phyloP scores from a whole-genome alignment of 2,329 filamentous ascomycete genomes.

The Ascochyta koolunga region DNA sequence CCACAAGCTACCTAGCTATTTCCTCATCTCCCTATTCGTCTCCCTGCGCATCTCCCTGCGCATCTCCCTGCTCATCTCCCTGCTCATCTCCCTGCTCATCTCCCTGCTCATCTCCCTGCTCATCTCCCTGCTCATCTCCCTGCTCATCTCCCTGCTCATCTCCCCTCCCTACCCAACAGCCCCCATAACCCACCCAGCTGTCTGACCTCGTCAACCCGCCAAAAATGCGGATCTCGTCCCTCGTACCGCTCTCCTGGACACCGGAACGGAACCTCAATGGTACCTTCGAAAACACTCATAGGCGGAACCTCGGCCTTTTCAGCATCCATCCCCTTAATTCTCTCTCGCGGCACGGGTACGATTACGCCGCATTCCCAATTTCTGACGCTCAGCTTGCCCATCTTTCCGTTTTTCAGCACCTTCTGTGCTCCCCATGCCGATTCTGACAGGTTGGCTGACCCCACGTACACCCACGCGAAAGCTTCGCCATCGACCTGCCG shows the following conservation, averaged over 20 bases:
- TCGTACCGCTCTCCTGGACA: slow-evolving; percentile 62
- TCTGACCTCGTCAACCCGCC: not conserved
- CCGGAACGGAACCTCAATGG: slow-evolving; percentile 69
- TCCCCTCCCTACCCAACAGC: too few species aligned
- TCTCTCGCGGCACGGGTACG: slow-evolving; percentile 59
- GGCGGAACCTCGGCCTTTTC: slow-evolving; percentile 31
- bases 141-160: too few species aligned
- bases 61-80: too few species aligned
- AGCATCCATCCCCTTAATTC: slow-evolving; percentile 18
- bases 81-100: too few species aligned
- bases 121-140: too few species aligned
- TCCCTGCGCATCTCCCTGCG: too few species aligned
- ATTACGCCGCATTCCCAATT: slow-evolving; percentile 98
- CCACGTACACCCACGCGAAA: slow-evolving; percentile 80
- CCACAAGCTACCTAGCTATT: too few species aligned
- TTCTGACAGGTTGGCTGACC: slow-evolving; percentile 90
- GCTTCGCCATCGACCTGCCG: slow-evolving; percentile 38
- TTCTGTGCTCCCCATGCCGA: slow-evolving; percentile 88
- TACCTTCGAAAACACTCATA: slow-evolving; percentile 59
- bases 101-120: too few species aligned
- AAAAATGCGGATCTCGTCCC: slow-evolving; percentile 24
- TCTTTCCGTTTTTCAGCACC: slow-evolving; percentile 69
- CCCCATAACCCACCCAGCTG: too few species aligned
- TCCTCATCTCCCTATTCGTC: too few species aligned
- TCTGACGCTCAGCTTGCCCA: slow-evolving; percentile 72